Evolutionary conservation across 2,329 filamentous ascomycete species (phyloP).

Genomic region (Colletotrichum gloeosporioides): DNA sequence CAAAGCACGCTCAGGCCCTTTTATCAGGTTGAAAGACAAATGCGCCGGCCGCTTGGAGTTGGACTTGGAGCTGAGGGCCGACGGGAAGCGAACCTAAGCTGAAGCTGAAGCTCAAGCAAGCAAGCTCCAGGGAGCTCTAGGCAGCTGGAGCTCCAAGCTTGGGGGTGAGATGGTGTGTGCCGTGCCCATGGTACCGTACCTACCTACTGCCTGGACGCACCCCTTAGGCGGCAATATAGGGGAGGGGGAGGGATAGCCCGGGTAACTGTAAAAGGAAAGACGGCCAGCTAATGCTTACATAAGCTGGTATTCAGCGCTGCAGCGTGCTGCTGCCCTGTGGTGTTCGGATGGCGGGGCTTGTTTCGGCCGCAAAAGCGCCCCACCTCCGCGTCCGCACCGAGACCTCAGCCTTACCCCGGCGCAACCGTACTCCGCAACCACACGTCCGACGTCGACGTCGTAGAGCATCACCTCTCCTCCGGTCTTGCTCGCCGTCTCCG

Average conservation of each 20-base stretch:
- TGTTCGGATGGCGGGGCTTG: not conserved
- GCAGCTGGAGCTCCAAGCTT: not conserved
- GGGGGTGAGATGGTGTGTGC: not conserved
- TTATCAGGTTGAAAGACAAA: not conserved
- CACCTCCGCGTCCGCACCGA: conserved; percentile 5
- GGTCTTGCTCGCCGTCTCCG: not conserved
- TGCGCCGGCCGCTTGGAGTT: not conserved
- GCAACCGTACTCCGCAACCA: not conserved
- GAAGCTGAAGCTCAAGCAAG: not conserved
- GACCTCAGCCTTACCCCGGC: conserved; percentile 1
- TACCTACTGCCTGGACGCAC: not conserved
- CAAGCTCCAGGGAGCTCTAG: not conserved
- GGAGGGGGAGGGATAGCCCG: not conserved
- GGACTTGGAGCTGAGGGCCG: not conserved
- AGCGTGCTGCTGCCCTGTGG: no score
- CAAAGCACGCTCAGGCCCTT: not conserved
- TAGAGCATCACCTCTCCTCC: not conserved
- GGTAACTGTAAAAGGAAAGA: not conserved
- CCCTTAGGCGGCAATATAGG: not conserved
- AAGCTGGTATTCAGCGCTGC: not conserved
- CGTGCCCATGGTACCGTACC: not conserved
- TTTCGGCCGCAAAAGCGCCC: not conserved
- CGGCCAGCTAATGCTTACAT: not conserved
- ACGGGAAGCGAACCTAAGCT: not conserved
- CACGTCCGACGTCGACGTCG: not conserved